Evolutionary conservation across 2,329 filamentous ascomycete species (phyloP).

Genomic region (Sporothrix brunneoviolacea): DNA sequence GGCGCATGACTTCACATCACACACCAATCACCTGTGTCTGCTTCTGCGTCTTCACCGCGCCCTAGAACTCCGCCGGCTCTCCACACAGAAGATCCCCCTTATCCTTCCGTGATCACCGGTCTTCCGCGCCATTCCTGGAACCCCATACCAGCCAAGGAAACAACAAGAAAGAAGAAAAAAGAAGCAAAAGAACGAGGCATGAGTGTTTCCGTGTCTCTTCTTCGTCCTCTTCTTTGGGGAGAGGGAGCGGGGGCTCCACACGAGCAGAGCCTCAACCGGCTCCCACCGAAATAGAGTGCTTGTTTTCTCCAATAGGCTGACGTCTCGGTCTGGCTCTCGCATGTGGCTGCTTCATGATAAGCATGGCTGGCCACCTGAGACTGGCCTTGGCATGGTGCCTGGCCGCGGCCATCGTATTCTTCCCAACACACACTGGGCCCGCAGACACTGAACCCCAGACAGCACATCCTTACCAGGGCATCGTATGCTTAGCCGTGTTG

Average conservation of each 20-base stretch:
- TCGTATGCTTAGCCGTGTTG: no score
- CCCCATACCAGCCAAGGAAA: not conserved
- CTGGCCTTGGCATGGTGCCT: not conserved
- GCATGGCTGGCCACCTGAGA: not conserved
- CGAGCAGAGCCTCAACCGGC: no score
- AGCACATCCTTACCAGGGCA: no score
- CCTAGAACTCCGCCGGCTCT: not conserved
- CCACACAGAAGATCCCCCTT: not conserved
- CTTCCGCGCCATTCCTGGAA: not conserved
- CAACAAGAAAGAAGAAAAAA: not conserved
- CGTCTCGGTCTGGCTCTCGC: not conserved
- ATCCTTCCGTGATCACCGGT: constrained; percentile 1
- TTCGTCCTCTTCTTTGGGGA: no score
- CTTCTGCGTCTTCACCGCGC: not conserved
- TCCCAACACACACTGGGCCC: no score
- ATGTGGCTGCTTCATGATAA: not conserved
- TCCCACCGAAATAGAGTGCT: no score
- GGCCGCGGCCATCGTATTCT: not conserved
- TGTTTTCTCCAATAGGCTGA: no score
- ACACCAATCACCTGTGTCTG: not conserved
- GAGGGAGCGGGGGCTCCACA: no score
- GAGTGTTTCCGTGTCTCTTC: no score
- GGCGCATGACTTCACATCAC: constrained; percentile 10
- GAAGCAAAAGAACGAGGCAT: not conserved
- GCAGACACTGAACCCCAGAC: no score